Base-by-base conservation (phyloP, 345 rosid species). In the Citrus reticulata region DNA sequence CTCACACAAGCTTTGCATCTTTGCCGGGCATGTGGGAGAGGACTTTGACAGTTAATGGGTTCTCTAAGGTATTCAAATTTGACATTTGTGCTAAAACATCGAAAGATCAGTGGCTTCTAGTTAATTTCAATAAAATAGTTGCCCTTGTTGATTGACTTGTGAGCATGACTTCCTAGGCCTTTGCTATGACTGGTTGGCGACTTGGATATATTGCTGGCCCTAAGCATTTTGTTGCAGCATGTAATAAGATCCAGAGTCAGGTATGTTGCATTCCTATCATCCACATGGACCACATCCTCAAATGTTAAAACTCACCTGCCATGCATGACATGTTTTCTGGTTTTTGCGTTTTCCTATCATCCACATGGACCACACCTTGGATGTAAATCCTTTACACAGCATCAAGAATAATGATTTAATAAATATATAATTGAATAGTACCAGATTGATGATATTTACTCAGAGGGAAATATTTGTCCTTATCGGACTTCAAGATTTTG, bases 161-260 rank as follows among this genome's bases (percentile, higher is more conserved):
- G 37, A 42, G 9, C 59, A 61, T 72, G 39, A 78, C 20, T 59
- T 84, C 88, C n/a, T 81, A 94, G 99, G 95, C 99, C 75, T 97
- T 92, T 80, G 99, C 99, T 59, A 97, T 97, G 98, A 97, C 99
- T 84, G 98, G 99, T 32, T 97, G 99, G 99, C 89, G 99, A 61
- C 98, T 97, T 78, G 97, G 98, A 73, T 94, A 94, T 75, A 70
- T 97, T 35, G 98, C 99, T 39, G 99, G 98, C 62, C 98, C 98
- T 62, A 94, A 88, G 75, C 97, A 89, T 80, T 94, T 97, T 81
- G 86, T 94, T n/a, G 84, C 95, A 54, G 99, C 99, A 67, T 94
- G 98, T 76, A 93, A 90, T 80, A 97, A 97, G 84, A 83, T 97
- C 78, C 99, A 97, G 84, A 95, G 99, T 86, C 99, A 97, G 96